These are phyloP conservation scores for Alternaria sp. DNA, from an alignment of 2,329 filamentous ascomycete species.

Conservation along the genomic window DNA sequence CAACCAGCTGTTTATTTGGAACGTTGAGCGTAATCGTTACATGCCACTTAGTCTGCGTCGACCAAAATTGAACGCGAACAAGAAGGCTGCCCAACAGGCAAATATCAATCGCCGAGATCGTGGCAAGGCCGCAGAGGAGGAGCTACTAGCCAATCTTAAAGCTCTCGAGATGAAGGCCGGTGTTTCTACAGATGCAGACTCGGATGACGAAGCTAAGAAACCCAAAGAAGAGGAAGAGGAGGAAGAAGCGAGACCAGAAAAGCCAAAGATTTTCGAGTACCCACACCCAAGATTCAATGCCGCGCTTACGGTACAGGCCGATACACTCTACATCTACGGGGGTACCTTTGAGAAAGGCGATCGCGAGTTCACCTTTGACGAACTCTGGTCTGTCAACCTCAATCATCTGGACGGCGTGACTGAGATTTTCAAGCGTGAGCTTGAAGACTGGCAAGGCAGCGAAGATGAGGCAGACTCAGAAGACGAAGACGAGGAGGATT, in stretches of 20 bases:
- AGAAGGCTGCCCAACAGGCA: conserved; percentile 56
- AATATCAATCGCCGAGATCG: conserved; percentile 65
- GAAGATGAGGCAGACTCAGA: conserved; percentile 56
- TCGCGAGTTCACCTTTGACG: conserved; percentile 93
- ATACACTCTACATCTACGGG: conserved; percentile 92
- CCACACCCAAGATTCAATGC: conserved; percentile 93
- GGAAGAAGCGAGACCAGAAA: conserved; percentile 63
- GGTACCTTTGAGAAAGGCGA: conserved; percentile 97
- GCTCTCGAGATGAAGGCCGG: conserved; percentile 80
- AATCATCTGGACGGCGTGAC: conserved; percentile 94
- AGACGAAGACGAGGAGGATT: conserved; percentile 57
- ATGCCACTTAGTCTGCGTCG: conserved; percentile 84
- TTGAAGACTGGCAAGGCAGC: conserved; percentile 79
- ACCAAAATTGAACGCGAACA: conserved; percentile 73
- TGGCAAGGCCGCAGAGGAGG: conserved; percentile 89
- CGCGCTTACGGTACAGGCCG: conserved; percentile 88
- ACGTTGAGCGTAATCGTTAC: conserved; percentile 93
- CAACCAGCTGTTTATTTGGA: conserved; percentile 90
- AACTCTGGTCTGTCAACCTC: conserved; percentile 92
- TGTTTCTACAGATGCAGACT: conserved; percentile 57
- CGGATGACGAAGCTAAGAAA: conserved; percentile 36
- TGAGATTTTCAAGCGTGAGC: conserved; percentile 85
- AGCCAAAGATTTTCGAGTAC: conserved; percentile 76
- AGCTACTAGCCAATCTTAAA: conserved; percentile 85
- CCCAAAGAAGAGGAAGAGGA: conserved; percentile 53